Evolutionary conservation across 352 stramenopile genomes (phyloP), one percentile per base, ranked within the genome.

Genomic region (Phytopythium boreale): DNA sequence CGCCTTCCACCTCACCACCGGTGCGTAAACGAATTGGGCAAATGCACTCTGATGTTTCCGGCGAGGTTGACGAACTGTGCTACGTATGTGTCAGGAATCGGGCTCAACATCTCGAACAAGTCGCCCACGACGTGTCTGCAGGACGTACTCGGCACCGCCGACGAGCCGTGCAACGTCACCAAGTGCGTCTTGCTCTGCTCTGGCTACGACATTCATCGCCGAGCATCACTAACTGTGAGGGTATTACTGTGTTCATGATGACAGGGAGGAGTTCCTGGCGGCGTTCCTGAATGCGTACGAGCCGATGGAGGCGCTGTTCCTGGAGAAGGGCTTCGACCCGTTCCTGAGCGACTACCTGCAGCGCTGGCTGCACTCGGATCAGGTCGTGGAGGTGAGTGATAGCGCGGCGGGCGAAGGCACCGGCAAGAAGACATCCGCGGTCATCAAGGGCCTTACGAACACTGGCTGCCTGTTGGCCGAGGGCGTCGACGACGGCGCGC

Each of bases 81-180:
- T 36, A n/a, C n/a, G n/a, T 57, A 9, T 9, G 24, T 34, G 47
- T 49, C 59, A 90, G 85, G 89, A 41, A 75, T 96, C 66, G 90
- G 90, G 56, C 88, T 97, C 68, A 97, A 97, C 71, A 95, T 96
- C 66, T 95, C 82, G 24, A 97, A 97, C 74, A 79, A 76, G 47
- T 67, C 83, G 46, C 90, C 90, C n/a, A 97, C 90, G 56, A 79
- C 82, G 31, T 96, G 90, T 61, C 81, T 97, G 31, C 88, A 95
- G 59, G 83, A 96, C 47, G 76, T 95, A 36, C 63, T 96, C 27
- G 76, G 77, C 66, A 88, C 79, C 27, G 72, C 84, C 4, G 66
- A 75, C 0, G 63, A 74, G 27, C 77, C 82, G 15, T 89, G 80
- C 71, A 82, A 75, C 22, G 71, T 95, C 63, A 93, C 84, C 46